Conservation (phyloP, 306 rosid species). For the Cicer arietinum region DNA sequence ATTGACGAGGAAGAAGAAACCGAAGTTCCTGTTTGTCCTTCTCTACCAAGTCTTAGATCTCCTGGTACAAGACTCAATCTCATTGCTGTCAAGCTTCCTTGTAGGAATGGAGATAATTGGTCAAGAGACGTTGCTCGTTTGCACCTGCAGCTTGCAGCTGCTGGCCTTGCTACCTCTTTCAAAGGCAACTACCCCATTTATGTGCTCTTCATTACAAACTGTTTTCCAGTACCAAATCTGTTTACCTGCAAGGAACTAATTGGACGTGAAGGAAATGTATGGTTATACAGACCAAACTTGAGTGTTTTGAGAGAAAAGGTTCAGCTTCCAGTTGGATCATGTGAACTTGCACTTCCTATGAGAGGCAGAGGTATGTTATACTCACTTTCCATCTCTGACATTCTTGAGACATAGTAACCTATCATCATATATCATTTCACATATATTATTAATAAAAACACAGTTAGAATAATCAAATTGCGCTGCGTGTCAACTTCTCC, state of each 20-base stretch:
- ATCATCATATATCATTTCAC: background rate
- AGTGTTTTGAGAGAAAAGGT: constrained; percentile 67
- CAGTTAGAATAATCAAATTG: background rate
- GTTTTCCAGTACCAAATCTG: constrained; percentile 83
- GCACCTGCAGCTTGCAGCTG: constrained; percentile 91
- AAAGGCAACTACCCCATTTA: constrained; percentile 72
- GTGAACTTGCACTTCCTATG: constrained; percentile 92
- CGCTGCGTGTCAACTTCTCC: background rate
- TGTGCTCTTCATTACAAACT: constrained; percentile 70
- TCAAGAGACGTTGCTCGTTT: constrained; percentile 89
- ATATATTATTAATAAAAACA: background rate
- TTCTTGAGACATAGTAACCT: constrained; percentile 26
- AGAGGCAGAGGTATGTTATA: constrained; percentile 71
- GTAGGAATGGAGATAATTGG: constrained; percentile 74
- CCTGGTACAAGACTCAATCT: constrained; percentile 74
- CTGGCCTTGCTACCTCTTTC: constrained; percentile 76
- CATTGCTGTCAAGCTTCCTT: constrained; percentile 85
- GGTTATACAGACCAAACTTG: constrained; percentile 85
- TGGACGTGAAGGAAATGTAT: constrained; percentile 64
- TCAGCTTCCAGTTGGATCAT: constrained; percentile 86
- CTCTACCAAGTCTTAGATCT: constrained; percentile 67
- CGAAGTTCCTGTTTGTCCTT: constrained; percentile 79
- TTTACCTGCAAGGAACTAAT: constrained; percentile 76
- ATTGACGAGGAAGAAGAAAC: constrained; percentile 94
- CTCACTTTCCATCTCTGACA: constrained; percentile 11